Conservation (phyloP, 164 flowering plant species). For the Tinospora cordifolia region DNA sequence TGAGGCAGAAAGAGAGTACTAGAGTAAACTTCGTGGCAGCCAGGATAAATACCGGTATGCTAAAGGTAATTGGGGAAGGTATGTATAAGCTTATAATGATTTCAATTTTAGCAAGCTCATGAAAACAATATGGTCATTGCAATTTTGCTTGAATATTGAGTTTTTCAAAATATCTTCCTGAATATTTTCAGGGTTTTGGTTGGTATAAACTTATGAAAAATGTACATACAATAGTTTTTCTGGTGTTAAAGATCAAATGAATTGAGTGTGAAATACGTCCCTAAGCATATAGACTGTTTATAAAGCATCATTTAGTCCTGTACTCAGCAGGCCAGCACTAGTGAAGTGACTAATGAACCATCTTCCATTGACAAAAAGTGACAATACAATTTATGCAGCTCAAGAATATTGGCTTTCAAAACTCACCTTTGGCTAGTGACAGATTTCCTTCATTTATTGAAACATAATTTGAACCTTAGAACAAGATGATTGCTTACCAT, state of each 20-base stretch:
- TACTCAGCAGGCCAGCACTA: background rate
- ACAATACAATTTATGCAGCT: background rate
- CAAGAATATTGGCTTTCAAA: background rate
- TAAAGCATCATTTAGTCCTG: too few relatives aligned
- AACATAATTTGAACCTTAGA: background rate
- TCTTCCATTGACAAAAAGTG: background rate
- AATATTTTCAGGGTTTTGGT: background rate
- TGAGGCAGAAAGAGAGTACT: conserved; percentile 81
- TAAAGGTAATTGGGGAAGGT: conserved; percentile 66
- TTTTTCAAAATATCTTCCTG: background rate
- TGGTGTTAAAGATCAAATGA: too few relatives aligned
- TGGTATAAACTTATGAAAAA: too few relatives aligned
- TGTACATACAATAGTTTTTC: too few relatives aligned
- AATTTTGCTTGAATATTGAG: background rate
- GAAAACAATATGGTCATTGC: too few relatives aligned
- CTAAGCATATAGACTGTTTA: too few relatives aligned
- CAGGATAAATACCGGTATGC: conserved; percentile 36
- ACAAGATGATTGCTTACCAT: background rate
- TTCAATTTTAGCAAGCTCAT: background rate
- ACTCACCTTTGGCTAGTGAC: background rate
- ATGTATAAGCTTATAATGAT: background rate
- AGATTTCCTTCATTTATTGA: background rate
- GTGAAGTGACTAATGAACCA: background rate
- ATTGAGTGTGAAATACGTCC: too few relatives aligned
- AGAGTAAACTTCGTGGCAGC: conserved; percentile 53